phyloP scores from a whole-genome alignment of 225 moss, liverwort and hornwort species.

The Ulota crispa region DNA sequence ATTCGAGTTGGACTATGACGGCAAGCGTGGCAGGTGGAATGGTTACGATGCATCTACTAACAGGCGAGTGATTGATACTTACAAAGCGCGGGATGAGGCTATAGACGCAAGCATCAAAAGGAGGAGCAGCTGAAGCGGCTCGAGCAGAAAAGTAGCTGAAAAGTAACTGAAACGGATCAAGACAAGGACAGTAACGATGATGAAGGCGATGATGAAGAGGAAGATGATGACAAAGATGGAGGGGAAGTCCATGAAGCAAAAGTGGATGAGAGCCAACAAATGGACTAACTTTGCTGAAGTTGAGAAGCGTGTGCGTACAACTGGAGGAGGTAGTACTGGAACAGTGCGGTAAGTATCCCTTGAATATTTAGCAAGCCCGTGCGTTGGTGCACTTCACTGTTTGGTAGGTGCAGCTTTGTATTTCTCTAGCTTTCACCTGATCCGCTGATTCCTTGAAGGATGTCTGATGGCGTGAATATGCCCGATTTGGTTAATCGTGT shows the following conservation, averaged over 20 bases:
- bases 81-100: constrained; percentile 88
- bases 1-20: constrained; percentile 96
- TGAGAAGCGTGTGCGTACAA: constrained; percentile 97
- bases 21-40: constrained; percentile 98
- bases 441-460: neutral
- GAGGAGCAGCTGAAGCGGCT: constrained; percentile 94
- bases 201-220: constrained; percentile 72
- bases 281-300: constrained; percentile 99
- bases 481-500: neutral
- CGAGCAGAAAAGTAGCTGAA: constrained; percentile 75
- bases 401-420: neutral
- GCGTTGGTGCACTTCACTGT: constrained; percentile 1
- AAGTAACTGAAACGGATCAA: constrained; percentile 55
- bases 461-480: neutral
- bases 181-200: constrained; percentile 76
- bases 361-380: constrained; percentile 3
- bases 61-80: constrained; percentile 83
- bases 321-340: constrained; percentile 97
- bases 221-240: no score
- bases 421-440: neutral
- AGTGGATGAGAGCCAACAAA: constrained; percentile 94
- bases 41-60: constrained; percentile 95
- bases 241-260: constrained; percentile 94
- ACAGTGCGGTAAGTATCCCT: constrained; percentile 72
- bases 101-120: constrained; percentile 86